Evolutionary conservation across 306 rosid species (phyloP).

Genomic region (Benincasa hispida): DNA sequence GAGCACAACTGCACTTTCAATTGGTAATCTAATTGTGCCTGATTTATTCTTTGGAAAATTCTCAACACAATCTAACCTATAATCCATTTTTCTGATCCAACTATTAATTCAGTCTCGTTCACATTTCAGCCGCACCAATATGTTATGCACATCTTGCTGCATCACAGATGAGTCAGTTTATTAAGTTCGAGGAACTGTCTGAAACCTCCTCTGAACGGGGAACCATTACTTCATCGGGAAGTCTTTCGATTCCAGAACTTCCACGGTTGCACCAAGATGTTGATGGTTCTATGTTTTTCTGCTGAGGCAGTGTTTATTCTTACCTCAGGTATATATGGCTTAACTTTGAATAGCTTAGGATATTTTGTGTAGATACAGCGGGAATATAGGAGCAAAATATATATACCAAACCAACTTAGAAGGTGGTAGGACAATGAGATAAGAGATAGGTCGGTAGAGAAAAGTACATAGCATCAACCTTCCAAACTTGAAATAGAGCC

Average conservation of each 20-base stretch:
- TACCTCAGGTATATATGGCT: background rate
- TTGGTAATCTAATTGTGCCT: constrained; percentile 32
- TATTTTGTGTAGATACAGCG: background rate
- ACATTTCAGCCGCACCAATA: constrained; percentile 62
- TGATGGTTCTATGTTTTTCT: constrained; percentile 63
- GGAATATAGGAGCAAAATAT: background rate
- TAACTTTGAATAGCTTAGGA: background rate
- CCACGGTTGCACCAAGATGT: constrained; percentile 49
- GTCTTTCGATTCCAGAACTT: constrained; percentile 44
- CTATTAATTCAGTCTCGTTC: constrained; percentile 5
- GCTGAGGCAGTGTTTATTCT: constrained; percentile 28
- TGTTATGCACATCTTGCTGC: constrained; percentile 87
- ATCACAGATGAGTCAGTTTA: constrained; percentile 54
- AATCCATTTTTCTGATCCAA: constrained; percentile 1
- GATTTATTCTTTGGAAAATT: background rate
- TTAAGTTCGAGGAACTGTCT: constrained; percentile 45
- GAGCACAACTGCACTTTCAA: constrained; percentile 63
- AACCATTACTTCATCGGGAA: constrained; percentile 14
- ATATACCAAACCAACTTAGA: background rate
- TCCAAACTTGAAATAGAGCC: background rate
- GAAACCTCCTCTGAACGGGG: constrained; percentile 34
- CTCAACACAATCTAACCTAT: background rate
- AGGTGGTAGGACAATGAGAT: background rate
- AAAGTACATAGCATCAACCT: background rate
- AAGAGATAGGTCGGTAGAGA: background rate